Evolutionary conservation across 2,329 filamentous ascomycete species (phyloP).

Genomic region (Tothia fuscella): DNA sequence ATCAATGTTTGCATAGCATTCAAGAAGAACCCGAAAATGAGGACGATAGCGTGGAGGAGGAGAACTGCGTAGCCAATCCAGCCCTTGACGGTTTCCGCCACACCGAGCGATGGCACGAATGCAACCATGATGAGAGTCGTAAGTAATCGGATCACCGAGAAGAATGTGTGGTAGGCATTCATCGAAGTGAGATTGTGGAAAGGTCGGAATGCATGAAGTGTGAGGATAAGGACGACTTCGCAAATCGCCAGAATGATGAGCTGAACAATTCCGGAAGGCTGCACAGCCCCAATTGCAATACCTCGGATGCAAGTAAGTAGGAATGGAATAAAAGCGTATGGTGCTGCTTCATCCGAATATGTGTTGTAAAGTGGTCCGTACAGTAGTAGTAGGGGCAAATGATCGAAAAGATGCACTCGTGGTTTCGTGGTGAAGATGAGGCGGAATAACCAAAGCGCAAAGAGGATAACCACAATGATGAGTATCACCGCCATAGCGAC

Average conservation of each 20-base stretch:
- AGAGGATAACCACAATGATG: constrained; percentile 58
- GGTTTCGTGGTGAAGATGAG: constrained; percentile 72
- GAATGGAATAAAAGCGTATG: constrained; percentile 80
- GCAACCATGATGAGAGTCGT: constrained; percentile 44
- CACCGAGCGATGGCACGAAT: too few relatives aligned
- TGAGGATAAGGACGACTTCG: constrained; percentile 81
- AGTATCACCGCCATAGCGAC: constrained; percentile 66
- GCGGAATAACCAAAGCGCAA: constrained; percentile 67
- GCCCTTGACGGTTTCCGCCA: constrained; percentile 67
- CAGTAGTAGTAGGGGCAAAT: constrained; percentile 74
- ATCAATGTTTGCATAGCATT: constrained; percentile 84
- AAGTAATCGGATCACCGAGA: constrained; percentile 64
- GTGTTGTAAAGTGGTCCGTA: constrained; percentile 97
- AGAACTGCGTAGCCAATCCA: constrained; percentile 95
- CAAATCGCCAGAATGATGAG: constrained; percentile 86
- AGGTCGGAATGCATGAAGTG: constrained; percentile 77
- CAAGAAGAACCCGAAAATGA: constrained; percentile 86
- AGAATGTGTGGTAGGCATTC: constrained; percentile 89
- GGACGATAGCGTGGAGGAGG: constrained; percentile 68
- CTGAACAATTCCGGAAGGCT: constrained; percentile 86
- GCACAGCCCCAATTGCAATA: constrained; percentile 82
- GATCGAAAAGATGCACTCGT: constrained; percentile 81
- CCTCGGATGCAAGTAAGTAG: constrained; percentile 76
- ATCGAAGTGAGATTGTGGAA: constrained; percentile 89
- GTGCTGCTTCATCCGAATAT: constrained; percentile 83